Evolutionary conservation across 192 early-diverging fungal species (phyloP), one percentile per base, ranked within the genome.

Genomic region (Podochytrium sp.): DNA sequence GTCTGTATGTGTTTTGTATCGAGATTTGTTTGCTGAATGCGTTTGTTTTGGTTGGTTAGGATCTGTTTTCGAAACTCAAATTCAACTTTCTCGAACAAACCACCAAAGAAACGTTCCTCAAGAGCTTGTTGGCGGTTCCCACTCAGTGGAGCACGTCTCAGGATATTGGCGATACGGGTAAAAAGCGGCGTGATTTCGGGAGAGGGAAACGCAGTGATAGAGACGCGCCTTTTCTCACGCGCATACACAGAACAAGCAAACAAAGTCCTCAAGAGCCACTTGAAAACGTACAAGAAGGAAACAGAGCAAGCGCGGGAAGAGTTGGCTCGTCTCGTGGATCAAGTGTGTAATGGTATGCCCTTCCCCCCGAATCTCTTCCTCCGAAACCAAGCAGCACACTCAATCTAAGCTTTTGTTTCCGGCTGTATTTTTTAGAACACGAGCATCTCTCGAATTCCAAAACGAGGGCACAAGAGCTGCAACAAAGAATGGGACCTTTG

Each of bases 31-130:
- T 64, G 14, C 37, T 30, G 27, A n/a, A n/a, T n/a, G n/a, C n/a
- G n/a, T n/a, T 59, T 10, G 7, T 20, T 49, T 39, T 49, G n/a
- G 25, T 25, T 51, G 47, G 23, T 30, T 60, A 87, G 83, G 83
- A 84, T 30, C 77, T 83, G n/a, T 85, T 87, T 56, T 66, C 75
- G 34, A 87, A 87, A 68, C 73, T 87, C 37, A 85, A 85, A 62
- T 85, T 84, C 53, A 84, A 83, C 53, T 85, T 79, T 66, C 72
- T 87, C 33, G 86, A 87, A 70, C 86, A 81, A 65, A 74, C 79
- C 27, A 79, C 86, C 6, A 87, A 87, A 70, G 84, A 87, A 53
- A 62, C 57, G 30, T 87, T 87, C 53, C 33, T 87, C 4, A 79
- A 76, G 51, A 66, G 79, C 32, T 65, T 84, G 38, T 50, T 87